These are phyloP conservation scores for Hibiscus trionum DNA, from an alignment of 345 rosid species.

Conservation along the genomic window DNA sequence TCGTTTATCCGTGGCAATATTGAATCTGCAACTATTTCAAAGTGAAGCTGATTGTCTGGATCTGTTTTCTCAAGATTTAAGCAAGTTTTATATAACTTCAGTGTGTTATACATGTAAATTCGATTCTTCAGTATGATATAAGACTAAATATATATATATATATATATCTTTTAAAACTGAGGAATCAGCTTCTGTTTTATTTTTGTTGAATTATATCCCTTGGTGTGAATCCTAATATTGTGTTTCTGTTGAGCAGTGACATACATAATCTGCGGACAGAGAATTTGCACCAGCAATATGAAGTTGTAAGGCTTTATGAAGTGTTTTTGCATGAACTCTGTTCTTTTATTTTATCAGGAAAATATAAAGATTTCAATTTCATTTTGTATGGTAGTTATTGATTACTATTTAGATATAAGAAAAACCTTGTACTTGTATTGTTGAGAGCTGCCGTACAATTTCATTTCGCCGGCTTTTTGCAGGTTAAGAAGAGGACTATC, in stretches of 20 bases:
- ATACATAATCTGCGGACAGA: conserved; percentile 74
- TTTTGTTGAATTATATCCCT: background rate
- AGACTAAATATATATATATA: background rate
- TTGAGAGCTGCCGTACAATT: conserved; percentile 2
- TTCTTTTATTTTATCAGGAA: background rate
- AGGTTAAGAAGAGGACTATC: conserved; percentile 79
- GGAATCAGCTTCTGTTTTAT: background rate
- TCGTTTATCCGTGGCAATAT: background rate
- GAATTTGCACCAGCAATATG: conserved; percentile 78
- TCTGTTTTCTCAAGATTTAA: background rate
- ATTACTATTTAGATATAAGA: background rate
- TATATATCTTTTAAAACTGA: background rate
- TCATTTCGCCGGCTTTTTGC: conserved; percentile 16
- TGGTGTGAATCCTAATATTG: background rate
- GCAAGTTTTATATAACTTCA: background rate
- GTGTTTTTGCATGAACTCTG: background rate
- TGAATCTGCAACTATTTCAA: background rate
- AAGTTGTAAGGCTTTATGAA: conserved; percentile 48
- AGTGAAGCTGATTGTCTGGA: background rate
- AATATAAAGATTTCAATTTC: background rate
- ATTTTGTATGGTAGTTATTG: background rate
- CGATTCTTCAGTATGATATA: background rate
- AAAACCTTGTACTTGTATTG: background rate
- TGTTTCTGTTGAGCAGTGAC: conserved; percentile 49
- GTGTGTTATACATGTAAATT: background rate